These are phyloP conservation scores for Orbilia oligospora DNA, from an alignment of 2,329 filamentous ascomycete genomes.

Conservation along the genomic window DNA sequence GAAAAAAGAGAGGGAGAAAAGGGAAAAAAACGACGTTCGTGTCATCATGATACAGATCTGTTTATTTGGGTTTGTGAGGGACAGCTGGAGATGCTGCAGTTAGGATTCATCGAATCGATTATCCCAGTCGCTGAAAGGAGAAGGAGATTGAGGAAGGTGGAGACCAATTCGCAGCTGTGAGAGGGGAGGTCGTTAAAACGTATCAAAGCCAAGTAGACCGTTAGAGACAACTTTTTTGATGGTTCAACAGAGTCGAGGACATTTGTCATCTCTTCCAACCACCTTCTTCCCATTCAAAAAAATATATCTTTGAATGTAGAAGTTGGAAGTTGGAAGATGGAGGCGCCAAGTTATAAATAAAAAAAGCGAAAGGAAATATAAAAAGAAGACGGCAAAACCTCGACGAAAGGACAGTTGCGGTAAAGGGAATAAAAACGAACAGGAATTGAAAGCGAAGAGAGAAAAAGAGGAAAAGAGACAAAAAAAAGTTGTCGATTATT, in stretches of 20 bases:
- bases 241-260: constrained; percentile 60
- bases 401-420: constrained; percentile 43
- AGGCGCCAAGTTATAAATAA: constrained; percentile 52
- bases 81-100: constrained; percentile 25
- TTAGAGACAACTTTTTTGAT: constrained; percentile 61
- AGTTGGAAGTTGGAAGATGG: background rate
- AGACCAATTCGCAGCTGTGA: constrained; percentile 20
- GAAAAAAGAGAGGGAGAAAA: constrained; percentile 62
- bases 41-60: constrained; percentile 61
- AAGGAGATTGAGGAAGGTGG: constrained; percentile 11
- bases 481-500: constrained; percentile 58
- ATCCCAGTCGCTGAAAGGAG: constrained; percentile 25
- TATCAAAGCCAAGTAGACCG: constrained; percentile 59
- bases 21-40: constrained; percentile 47
- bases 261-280: constrained; percentile 57
- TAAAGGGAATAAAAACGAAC: constrained; percentile 45
- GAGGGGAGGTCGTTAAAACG: constrained; percentile 55
- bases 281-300: constrained; percentile 61
- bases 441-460: constrained; percentile 40
- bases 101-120: constrained; percentile 20
- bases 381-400: constrained; percentile 51
- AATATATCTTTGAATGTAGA: background rate
- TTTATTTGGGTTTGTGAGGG: constrained; percentile 32
- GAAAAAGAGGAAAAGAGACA: too few relatives aligned
- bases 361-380: constrained; percentile 66